Evolutionary conservation across 2,329 filamentous ascomycete genomes (phyloP).

Genomic region (Fusarium chaquense): DNA sequence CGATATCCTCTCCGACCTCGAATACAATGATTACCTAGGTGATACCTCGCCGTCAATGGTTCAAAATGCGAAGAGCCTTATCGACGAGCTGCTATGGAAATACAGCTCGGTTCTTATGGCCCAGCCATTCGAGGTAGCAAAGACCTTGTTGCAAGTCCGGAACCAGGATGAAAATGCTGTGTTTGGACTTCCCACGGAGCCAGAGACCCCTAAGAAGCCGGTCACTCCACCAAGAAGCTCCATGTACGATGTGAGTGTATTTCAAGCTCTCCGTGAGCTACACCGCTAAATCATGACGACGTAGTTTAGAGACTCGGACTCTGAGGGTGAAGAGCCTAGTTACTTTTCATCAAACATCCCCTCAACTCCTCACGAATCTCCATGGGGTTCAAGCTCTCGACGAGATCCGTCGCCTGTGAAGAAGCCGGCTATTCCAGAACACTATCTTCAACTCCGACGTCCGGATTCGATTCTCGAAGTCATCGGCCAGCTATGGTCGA

Average conservation of each 20-base stretch:
- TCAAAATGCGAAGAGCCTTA: conserved; percentile 78
- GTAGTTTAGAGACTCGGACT: conserved; percentile 68
- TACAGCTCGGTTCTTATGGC: conserved; percentile 90
- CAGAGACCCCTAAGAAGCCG: conserved; percentile 47
- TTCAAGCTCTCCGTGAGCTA: conserved; percentile 7
- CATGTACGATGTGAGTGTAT: conserved; percentile 52
- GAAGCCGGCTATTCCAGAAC: conserved; percentile 54
- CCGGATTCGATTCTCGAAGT: conserved; percentile 88
- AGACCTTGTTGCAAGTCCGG: conserved; percentile 87
- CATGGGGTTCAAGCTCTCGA: conserved; percentile 51
- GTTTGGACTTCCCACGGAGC: conserved; percentile 41
- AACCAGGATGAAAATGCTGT: conserved; percentile 64
- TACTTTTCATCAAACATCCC: conserved; percentile 81
- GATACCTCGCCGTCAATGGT: conserved; percentile 81
- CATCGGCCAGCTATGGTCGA: conserved; percentile 87
- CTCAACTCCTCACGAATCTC: conserved; percentile 65
- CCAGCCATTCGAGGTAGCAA: conserved; percentile 97
- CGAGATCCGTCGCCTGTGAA: conserved; percentile 51
- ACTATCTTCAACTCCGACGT: conserved; percentile 78
- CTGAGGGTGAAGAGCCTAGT: conserved; percentile 80
- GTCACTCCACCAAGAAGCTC: conserved; percentile 52
- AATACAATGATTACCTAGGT: conserved; percentile 88
- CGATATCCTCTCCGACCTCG: conserved; percentile 88
- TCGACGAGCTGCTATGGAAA: conserved; percentile 91
- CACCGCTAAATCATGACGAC: conserved; percentile 44